These are phyloP conservation scores for Gentiana straminea DNA, from an alignment of 257 asterid genomes.

Conservation along the genomic window DNA sequence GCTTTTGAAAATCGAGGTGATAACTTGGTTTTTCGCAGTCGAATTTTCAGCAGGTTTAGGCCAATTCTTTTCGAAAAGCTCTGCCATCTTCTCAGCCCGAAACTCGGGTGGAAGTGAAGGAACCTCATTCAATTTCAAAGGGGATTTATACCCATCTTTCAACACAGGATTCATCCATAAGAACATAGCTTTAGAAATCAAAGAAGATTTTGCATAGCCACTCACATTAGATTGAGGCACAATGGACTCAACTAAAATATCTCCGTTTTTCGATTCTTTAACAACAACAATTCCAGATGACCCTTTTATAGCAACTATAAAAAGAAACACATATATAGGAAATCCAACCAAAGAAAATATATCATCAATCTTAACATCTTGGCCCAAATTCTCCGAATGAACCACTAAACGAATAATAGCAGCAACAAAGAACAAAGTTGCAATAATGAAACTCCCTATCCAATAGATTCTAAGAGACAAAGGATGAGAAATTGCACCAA, in stretches of 20 bases:
- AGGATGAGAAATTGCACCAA: conserved; percentile 33
- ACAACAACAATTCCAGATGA: conserved; percentile 19
- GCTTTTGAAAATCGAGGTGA: conserved; percentile 30
- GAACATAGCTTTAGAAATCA: conserved; percentile 40
- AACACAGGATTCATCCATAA: conserved; percentile 57
- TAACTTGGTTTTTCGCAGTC: conserved; percentile 27
- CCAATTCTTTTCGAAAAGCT: conserved; percentile 38
- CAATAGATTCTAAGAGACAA: conserved; percentile 20
- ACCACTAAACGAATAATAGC: conserved; percentile 26
- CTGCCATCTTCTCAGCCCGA: conserved; percentile 39
- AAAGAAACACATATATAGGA: conserved; percentile 28
- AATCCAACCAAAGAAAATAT: conserved; percentile 22
- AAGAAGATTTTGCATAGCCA: conserved; percentile 46
- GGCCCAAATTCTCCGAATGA: conserved; percentile 2
- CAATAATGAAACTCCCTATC: conserved; percentile 11
- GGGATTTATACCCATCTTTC: conserved; percentile 35
- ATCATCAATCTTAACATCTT: conserved; percentile 33
- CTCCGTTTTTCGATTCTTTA: conserved; percentile 9
- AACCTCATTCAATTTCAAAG: conserved; percentile 41
- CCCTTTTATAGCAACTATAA: conserved; percentile 26
- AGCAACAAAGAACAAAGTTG: conserved; percentile 16
- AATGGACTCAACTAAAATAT: conserved; percentile 9
- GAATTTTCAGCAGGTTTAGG: conserved; percentile 30
- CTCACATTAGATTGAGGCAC: conserved; percentile 26
- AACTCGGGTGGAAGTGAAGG: conserved; percentile 42